Evolutionary conservation across 2,329 filamentous ascomycete genomes (phyloP).

Genomic region (Beauveria sp.): DNA sequence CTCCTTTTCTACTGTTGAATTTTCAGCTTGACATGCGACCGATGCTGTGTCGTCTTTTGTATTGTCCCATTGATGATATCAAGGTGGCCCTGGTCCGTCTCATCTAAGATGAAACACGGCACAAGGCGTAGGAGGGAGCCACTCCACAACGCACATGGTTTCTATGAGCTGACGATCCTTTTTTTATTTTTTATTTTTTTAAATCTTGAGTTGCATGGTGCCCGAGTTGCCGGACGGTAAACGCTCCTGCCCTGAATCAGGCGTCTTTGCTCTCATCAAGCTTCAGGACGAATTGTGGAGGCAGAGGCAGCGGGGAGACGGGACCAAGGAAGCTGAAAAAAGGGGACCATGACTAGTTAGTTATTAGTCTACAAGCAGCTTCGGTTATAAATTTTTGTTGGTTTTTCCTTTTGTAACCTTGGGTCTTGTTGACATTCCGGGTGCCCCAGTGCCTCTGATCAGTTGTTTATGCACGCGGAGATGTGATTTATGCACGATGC

Average conservation of each 20-base stretch:
- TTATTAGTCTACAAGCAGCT: neutral
- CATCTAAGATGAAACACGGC: constrained; percentile 9
- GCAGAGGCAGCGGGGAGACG: neutral
- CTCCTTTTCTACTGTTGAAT: too few relatives aligned
- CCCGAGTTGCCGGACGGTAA: too few relatives aligned
- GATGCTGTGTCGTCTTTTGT: neutral
- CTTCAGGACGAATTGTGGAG: too few relatives aligned
- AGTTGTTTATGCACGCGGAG: neutral
- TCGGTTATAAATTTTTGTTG: neutral
- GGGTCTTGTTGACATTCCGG: neutral
- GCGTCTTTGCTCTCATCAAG: too few relatives aligned
- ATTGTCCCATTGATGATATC: neutral
- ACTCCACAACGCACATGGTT: neutral
- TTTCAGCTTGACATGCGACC: neutral
- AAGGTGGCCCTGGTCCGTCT: constrained; percentile 1
- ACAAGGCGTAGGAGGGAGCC: neutral
- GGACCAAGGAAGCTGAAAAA: neutral
- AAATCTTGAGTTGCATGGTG: neutral
- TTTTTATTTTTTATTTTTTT: neutral
- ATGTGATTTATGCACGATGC: neutral
- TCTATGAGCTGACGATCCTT: neutral
- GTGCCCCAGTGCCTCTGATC: neutral
- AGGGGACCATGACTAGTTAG: neutral
- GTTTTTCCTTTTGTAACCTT: neutral
- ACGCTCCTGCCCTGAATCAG: too few relatives aligned